Conservation (phyloP, 2,329 filamentous ascomycete species). For the Aspergillus versicolor region DNA sequence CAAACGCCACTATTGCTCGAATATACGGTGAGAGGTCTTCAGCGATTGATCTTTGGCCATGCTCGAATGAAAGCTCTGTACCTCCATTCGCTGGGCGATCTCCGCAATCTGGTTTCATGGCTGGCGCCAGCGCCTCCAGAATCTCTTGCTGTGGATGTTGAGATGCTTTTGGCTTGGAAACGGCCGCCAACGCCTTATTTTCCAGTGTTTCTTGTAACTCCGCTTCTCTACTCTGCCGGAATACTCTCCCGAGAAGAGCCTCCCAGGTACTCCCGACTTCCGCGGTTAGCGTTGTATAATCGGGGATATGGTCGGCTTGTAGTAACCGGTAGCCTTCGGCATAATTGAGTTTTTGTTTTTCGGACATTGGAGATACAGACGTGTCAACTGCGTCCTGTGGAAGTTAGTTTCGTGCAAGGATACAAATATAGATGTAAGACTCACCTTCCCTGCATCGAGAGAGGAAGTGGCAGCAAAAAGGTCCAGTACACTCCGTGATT, state of each 20-base stretch:
- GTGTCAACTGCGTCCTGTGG: conserved; percentile 58
- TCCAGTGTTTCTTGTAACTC: conserved; percentile 27
- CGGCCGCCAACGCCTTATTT: conserved; percentile 31
- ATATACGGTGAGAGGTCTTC: conserved; percentile 86
- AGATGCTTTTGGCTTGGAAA: conserved; percentile 16
- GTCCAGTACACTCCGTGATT: conserved; percentile 38
- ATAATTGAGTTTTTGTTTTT: conserved; percentile 56
- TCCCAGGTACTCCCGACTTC: conserved; percentile 34
- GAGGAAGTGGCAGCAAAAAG: conserved; percentile 31
- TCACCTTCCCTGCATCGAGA: conserved; percentile 29
- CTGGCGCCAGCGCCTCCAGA: conserved; percentile 51
- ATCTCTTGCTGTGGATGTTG: conserved; percentile 41
- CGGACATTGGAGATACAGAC: conserved; percentile 58
- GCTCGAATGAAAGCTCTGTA: conserved; percentile 71
- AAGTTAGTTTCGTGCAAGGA: conserved; percentile 16
- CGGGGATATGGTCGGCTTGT: conserved; percentile 49
- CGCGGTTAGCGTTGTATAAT: conserved; percentile 44
- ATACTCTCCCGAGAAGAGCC: conserved; percentile 28
- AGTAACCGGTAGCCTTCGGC: conserved; percentile 55
- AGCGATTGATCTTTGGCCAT: conserved; percentile 63
- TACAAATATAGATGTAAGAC: background rate
- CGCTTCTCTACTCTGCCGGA: conserved; percentile 15
- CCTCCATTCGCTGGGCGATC: conserved; percentile 34
- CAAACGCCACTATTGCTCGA: conserved; percentile 78
- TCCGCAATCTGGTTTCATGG: conserved; percentile 44